Base-by-base conservation (phyloP, 306 rosid genomes). In the Spatholobus suberectus region DNA sequence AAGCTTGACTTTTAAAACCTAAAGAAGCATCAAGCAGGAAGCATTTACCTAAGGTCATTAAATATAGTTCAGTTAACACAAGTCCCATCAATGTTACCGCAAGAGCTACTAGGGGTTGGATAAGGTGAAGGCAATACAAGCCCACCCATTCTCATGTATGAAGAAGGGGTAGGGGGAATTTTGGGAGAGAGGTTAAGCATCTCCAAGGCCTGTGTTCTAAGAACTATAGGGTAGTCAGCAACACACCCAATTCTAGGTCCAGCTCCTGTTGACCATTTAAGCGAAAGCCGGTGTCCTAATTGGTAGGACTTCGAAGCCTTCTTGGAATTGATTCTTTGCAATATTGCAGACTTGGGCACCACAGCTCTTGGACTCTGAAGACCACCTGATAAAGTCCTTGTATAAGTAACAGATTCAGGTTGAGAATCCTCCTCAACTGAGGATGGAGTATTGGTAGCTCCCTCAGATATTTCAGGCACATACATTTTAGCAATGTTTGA, bases 201-300 rank as follows among this genome's bases (percentile, higher is more conserved):
- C 82, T 92, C 99, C 80, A 95, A 85, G 20, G 99, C 99, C 84
- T 92, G 97, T 7, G 23, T 75, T 75, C 98, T 91, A 73, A 96
- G 86, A 83, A 92, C 92, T 8, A 70, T 76, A 10, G 98, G 99
- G 78, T 93, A 96, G 78, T 96, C 99, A 57, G 94, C 94, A 41
- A 96, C 93, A 76, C 98, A 93, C 21, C 99, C 98, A 38, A 96
- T 96, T 81, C 99, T 93, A 5, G 99, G 99, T 43, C 99, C 99
- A 46, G 94, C 96, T 74, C 99, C 99, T 0, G 97, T 90, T 17
- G 97, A 89, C 99, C 99, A 96, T 70, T 89, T 89, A 24, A 86
- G 93, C 0, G 94, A 86, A 43, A 96, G 90, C n/a, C 81, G 89
- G 80, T 93, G 87, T 37, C 99, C 99, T 54, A 96, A 71, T 83